These are phyloP conservation scores for Aphanoascus verrucosus DNA, from an alignment of 2,329 filamentous ascomycete genomes.

Conservation along the genomic window DNA sequence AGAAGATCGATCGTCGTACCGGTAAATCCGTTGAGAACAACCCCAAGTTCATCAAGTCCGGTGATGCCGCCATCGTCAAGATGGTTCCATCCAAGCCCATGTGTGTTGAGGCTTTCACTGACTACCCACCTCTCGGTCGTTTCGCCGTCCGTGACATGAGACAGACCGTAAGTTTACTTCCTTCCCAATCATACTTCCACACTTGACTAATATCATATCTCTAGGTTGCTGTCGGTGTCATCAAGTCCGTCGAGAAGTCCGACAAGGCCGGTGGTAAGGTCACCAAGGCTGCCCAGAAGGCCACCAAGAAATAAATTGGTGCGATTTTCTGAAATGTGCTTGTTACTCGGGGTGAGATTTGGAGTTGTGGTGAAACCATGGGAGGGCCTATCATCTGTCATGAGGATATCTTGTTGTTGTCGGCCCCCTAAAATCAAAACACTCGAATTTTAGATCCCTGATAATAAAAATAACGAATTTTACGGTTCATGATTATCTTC, in stretches of 20 bases:
- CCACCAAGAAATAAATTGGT: constrained; percentile 57
- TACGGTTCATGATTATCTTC: constrained; percentile 8
- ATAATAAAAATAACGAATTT: constrained; percentile 15
- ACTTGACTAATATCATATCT: neutral
- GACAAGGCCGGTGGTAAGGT: constrained; percentile 50
- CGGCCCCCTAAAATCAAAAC: constrained; percentile 10
- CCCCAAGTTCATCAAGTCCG: constrained; percentile 99
- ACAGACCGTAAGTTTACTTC: constrained; percentile 34
- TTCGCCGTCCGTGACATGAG: constrained; percentile 99
- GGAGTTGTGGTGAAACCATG: constrained; percentile 11
- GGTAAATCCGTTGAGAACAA: constrained; percentile 85
- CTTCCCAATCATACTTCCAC: neutral
- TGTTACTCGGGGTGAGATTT: constrained; percentile 9
- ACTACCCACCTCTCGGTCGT: constrained; percentile 98
- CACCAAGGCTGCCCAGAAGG: constrained; percentile 54
- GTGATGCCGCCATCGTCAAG: constrained; percentile 99
- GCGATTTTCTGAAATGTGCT: neutral
- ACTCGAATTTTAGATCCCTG: constrained; percentile 14
- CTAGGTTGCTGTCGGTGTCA: constrained; percentile 76
- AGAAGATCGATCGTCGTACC: constrained; percentile 99
- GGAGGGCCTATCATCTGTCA: constrained; percentile 6
- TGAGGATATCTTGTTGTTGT: constrained; percentile 6
- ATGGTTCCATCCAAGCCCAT: constrained; percentile 99
- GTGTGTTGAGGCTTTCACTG: constrained; percentile 99
- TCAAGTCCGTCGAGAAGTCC: constrained; percentile 72